Evolutionary conservation across 2,329 filamentous ascomycete species (phyloP).

Genomic region (Ophiobolus disseminans): DNA sequence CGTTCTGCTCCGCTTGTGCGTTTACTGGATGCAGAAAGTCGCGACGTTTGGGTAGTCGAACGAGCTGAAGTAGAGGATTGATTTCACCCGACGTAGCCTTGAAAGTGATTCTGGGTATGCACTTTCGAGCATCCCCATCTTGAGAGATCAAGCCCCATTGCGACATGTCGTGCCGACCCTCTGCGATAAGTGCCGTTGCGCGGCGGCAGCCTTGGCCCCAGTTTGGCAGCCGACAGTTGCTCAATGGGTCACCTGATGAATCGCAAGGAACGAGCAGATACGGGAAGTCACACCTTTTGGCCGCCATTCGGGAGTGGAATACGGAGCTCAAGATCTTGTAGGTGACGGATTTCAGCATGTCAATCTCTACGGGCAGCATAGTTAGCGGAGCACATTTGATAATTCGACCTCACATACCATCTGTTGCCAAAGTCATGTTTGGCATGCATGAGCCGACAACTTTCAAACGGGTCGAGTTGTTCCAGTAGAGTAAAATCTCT

Average conservation of each 20-base stretch:
- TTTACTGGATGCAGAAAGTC: conserved; percentile 64
- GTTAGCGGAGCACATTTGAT: no score
- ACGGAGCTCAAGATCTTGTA: conserved; percentile 34
- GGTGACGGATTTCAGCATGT: conserved; percentile 30
- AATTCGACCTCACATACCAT: no score
- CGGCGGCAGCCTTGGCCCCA: background rate
- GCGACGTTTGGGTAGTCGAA: conserved; percentile 59
- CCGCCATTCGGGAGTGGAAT: conserved; percentile 26
- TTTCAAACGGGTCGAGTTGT: conserved; percentile 29
- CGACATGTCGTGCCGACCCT: conserved; percentile 4
- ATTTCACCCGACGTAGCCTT: background rate
- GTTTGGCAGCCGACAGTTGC: conserved; percentile 15
- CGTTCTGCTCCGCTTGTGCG: conserved; percentile 15
- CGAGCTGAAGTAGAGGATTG: conserved; percentile 20
- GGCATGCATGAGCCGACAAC: conserved; percentile 23
- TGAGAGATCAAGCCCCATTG: conserved; percentile 35
- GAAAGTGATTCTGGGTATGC: conserved; percentile 15
- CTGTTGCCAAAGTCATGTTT: conserved; percentile 11
- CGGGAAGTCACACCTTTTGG: conserved; percentile 36
- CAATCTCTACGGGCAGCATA: no score
- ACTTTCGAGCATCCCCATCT: conserved; percentile 31
- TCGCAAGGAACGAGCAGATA: conserved; percentile 39
- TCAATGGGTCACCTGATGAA: conserved; percentile 4
- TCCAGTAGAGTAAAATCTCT: conserved; percentile 40
- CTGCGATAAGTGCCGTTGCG: conserved; percentile 21